Evolutionary conservation across 2,329 filamentous ascomycete species (phyloP), one percentile per base, ranked within the genome.

Genomic region (Clonostachys sp.): DNA sequence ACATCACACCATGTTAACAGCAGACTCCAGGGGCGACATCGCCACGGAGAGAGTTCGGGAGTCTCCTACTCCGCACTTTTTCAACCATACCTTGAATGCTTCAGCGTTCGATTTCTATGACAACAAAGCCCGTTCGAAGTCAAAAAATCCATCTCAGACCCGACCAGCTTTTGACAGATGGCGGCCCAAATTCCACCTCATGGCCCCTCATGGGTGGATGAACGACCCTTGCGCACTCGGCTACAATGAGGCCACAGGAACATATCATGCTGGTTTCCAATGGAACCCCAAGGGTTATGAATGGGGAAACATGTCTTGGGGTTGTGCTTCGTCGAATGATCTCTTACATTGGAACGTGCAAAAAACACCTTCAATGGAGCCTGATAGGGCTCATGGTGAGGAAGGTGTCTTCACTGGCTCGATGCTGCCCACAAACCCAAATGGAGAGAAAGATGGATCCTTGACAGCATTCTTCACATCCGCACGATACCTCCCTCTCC

Each of bases 211-310:
- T 2, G 57, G 60, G 3, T 62, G 60, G 63, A 50, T 66, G 53
- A 57, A 73, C 61, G 69, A 78, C 51, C 74, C 74, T 13, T 76
- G 74, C 52, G 74, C 63, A 30, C 70, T 72, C 52, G 70, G 72
- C 61, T 78, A 75, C 53, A 73, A 75, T 57, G 72, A 71, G 13
- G 62, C 58, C 4, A 63, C 66, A 34, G 68, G 72, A 33, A 59
- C 59, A 3, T 81, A 80, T 49, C 76, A 80, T 51, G 54, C 79
- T 8, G 74, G 73, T 54, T 80, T 75, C 56, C 76, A 81, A 57
- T 78, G 65, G 57, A 71, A 70, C 36, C 66, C 67, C 2, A 59
- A 62, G 9, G 62, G 58, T 1, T 62, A 57, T 34, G 57, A 61
- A 38, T 72, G 68, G 67, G 65, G 61, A 7, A 61, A 67, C 51